Evolutionary conservation across 2,329 filamentous ascomycete species (phyloP), one percentile per base, ranked within the genome.

Genomic region (Aspergillus tamarii): DNA sequence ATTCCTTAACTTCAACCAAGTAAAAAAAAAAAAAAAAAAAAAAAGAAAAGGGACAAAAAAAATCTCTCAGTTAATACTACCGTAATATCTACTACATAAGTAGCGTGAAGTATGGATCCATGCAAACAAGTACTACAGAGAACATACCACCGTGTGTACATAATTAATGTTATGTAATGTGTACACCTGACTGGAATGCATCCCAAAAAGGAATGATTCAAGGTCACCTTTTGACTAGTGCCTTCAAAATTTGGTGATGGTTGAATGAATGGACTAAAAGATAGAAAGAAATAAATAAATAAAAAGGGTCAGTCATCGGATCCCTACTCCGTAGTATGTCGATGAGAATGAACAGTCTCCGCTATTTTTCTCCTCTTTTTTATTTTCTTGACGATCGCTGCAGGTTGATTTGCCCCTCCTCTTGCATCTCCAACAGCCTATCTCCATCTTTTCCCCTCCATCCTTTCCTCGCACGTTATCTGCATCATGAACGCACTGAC

Each of bases 401-500:
- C 60, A 32, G 28, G 28, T 34, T 52, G 48, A 32, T 52, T 52
- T 53, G 63, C 64, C 62, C 64, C 62, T 62, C 64, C 39, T 55
- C 21, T 55, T 10, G 14, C 59, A 23, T 36, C 34, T 48, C 19
- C n/a, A 52, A 34, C 57, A 64, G 57, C 64, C 64, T 66, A 66
- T 66, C 67, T 64, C 63, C 60, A 62, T 67, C 46, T 21, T 41
- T 64, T 39, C 48, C 62, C 67, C 63, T 63, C 65, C 65, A 68
- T 67, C 60, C 59, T 61, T 66, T 60, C 41, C 65, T 57, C 60
- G 62, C 58, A 63, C 57, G 39, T 55, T 30, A 45, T 59, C 67
- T 69, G 67, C 65, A 60, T 60, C 57, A 21, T 36, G 48, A 55
- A 55, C 65, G 67, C 67, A 67, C 63, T 66, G 67, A 67, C 65